phyloP scores from a whole-genome alignment of 805 yeast species.

The Brettanomyces anomalus region DNA sequence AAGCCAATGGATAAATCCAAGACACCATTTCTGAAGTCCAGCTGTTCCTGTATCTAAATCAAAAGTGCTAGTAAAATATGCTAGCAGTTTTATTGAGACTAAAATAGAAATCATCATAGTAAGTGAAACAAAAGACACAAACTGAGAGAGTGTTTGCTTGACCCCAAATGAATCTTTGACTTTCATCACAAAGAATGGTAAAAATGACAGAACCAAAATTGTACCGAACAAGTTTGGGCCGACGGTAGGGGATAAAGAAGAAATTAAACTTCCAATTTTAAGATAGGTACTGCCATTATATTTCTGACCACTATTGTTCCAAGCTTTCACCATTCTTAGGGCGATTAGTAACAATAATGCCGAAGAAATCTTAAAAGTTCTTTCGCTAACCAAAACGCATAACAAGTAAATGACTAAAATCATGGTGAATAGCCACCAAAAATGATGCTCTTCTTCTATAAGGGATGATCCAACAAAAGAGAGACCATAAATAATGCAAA shows the following conservation, averaged over 20 bases:
- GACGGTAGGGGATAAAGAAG: conserved; percentile 9
- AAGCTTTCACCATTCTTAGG: conserved; percentile 59
- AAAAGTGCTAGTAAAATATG: conserved; percentile 20
- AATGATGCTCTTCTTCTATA: conserved; percentile 92
- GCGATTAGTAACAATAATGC: conserved; percentile 20
- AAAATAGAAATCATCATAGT: conserved; percentile 34
- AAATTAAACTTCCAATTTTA: conserved; percentile 39
- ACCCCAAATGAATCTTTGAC: background rate
- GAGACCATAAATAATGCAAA: conserved; percentile 31
- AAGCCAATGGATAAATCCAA: conserved; percentile 20
- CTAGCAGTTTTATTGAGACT: conserved; percentile 16
- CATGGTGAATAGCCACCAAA: conserved; percentile 80
- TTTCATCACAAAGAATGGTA: conserved; percentile 8
- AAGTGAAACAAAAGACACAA: conserved; percentile 34
- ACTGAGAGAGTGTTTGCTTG: background rate
- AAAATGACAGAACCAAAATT: conserved; percentile 13
- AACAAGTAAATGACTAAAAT: conserved; percentile 19
- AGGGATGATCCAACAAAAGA: conserved; percentile 80
- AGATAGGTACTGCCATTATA: conserved; percentile 38
- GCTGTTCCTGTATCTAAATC: conserved; percentile 11
- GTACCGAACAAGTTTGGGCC: conserved; percentile 16
- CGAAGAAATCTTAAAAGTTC: conserved; percentile 8
- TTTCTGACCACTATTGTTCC: conserved; percentile 91
- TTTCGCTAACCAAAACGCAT: conserved; percentile 8
- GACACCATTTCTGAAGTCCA: conserved; percentile 18